Percentiles rank a stretch among this genome's conserved stretches.
These are phyloP conservation scores for Trichosporon sp. DNA, from an alignment of 1,284 basidiomycete genomes.

Conservation along the genomic window DNA sequence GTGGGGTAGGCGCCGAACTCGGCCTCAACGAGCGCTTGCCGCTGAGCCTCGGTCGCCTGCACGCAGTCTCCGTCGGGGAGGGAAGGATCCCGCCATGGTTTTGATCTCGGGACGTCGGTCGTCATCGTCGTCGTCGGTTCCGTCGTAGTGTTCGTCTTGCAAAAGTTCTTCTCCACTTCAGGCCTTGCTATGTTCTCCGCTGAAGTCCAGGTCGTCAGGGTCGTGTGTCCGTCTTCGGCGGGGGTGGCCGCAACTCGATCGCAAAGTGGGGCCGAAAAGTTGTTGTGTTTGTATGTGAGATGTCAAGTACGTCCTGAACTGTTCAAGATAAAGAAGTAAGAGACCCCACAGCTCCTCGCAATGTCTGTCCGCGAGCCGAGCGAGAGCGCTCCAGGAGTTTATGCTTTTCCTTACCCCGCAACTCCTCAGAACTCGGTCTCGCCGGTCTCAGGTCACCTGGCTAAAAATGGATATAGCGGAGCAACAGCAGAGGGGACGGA, in stretches of 20 bases:
- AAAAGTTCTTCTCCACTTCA: too few relatives aligned
- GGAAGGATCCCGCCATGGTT: slow-evolving; percentile 2
- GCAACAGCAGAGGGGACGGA: background rate
- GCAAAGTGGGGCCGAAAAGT: background rate
- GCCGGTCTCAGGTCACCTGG: background rate
- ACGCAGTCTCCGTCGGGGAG: background rate
- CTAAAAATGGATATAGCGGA: background rate
- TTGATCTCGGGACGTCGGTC: background rate
- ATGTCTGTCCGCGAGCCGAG: background rate
- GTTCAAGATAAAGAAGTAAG: background rate
- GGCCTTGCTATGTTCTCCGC: too few relatives aligned
- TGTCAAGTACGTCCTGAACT: background rate
- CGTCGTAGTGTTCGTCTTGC: background rate
- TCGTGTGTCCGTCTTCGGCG: background rate
- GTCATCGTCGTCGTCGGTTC: background rate
- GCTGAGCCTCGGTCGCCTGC: background rate
- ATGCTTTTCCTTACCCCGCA: background rate
- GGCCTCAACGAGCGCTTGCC: slow-evolving; percentile 7
- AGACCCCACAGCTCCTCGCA: background rate
- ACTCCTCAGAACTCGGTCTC: background rate
- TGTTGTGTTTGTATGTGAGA: background rate
- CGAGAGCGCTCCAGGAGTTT: background rate
- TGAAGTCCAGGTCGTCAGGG: background rate
- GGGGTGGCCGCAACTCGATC: background rate
- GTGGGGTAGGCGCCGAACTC: slow-evolving; percentile 16